Evolutionary conservation across 495 filamentous ascomycete genomes (phyloP).

Genomic region (Penicillium canariense): DNA sequence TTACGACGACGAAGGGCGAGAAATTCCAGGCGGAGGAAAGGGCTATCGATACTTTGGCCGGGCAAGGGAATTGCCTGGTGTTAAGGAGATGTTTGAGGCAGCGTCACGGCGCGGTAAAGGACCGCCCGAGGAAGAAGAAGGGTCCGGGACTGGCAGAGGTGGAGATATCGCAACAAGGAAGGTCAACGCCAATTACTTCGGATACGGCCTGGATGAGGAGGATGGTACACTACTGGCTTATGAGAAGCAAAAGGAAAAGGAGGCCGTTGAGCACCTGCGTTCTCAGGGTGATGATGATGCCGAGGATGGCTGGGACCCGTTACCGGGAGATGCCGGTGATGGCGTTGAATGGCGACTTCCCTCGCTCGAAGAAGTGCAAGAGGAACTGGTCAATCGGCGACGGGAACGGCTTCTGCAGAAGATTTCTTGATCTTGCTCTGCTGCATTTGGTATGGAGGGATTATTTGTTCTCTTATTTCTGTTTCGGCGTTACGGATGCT

Average conservation of each 20-base stretch:
- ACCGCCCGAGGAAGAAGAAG: constrained; percentile 59
- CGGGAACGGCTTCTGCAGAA: constrained; percentile 78
- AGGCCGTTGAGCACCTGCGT: constrained; percentile 67
- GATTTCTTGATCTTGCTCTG: constrained; percentile 51
- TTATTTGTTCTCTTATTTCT: constrained; percentile 16
- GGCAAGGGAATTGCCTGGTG: constrained; percentile 86
- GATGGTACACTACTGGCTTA: constrained; percentile 81
- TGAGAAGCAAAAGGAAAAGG: constrained; percentile 78
- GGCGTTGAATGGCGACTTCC: constrained; percentile 83
- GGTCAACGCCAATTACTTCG: constrained; percentile 94
- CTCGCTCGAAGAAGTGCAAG: constrained; percentile 82
- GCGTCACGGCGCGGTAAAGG: constrained; percentile 52
- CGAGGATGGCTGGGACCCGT: constrained; percentile 70
- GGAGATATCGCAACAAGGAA: constrained; percentile 70
- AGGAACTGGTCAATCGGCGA: constrained; percentile 86
- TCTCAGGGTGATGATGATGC: constrained; percentile 42
- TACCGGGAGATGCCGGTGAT: constrained; percentile 85
- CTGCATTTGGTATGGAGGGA: constrained; percentile 1
- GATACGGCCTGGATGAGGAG: constrained; percentile 91
- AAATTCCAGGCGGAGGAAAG: constrained; percentile 85
- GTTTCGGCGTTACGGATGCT: constrained; percentile 29
- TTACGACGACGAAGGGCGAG: constrained; percentile 87
- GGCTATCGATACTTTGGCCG: constrained; percentile 93
- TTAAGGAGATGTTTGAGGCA: constrained; percentile 94
- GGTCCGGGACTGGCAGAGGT: constrained; percentile 57